These are phyloP conservation scores for Marsdenia floribunda DNA, from an alignment of 257 asterid genomes.

Conservation along the genomic window DNA sequence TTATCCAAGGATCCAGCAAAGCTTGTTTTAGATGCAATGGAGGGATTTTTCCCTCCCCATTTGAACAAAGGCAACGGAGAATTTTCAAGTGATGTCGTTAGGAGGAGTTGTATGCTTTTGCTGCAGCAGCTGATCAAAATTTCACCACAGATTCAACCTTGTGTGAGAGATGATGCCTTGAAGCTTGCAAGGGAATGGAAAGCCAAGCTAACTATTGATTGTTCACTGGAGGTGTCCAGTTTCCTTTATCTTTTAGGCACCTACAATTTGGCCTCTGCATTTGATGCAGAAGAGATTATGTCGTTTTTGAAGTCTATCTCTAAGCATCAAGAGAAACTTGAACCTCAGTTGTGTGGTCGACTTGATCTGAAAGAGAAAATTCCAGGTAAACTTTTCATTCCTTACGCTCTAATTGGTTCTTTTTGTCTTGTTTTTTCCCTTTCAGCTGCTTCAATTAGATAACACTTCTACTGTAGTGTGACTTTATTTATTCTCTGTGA, in stretches of 20 bases:
- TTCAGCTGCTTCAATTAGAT: not conserved
- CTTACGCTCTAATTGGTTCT: not conserved
- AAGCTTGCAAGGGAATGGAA: slow-evolving; percentile 44
- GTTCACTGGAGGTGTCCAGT: slow-evolving; percentile 29
- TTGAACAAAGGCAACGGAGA: slow-evolving; percentile 21
- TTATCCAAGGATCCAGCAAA: slow-evolving; percentile 47
- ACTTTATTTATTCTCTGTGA: not conserved
- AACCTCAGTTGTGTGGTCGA: slow-evolving; percentile 18
- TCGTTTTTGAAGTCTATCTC: slow-evolving; percentile 26
- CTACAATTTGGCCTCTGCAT: slow-evolving; percentile 30
- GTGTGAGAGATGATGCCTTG: slow-evolving; percentile 32
- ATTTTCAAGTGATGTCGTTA: slow-evolving; percentile 19
- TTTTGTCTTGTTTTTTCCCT: no score
- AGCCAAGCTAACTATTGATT: slow-evolving; percentile 26
- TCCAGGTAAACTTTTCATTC: slow-evolving; percentile 14
- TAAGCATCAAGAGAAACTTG: slow-evolving; percentile 19
- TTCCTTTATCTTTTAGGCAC: slow-evolving; percentile 46
- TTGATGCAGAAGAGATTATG: slow-evolving; percentile 28
- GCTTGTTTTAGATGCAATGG: slow-evolving; percentile 55
- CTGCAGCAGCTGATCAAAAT: slow-evolving; percentile 36
- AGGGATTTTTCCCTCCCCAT: slow-evolving; percentile 32
- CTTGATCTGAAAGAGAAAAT: slow-evolving; percentile 24
- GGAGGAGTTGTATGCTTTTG: slow-evolving; percentile 37
- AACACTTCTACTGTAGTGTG: not conserved
- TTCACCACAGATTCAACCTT: slow-evolving; percentile 23